A percentile compares a stretch with the other conserved stretches of the same genome.
Evolutionary conservation across 73 alveolate genomes (phyloP).

Genomic region (Urostyla sp.): DNA sequence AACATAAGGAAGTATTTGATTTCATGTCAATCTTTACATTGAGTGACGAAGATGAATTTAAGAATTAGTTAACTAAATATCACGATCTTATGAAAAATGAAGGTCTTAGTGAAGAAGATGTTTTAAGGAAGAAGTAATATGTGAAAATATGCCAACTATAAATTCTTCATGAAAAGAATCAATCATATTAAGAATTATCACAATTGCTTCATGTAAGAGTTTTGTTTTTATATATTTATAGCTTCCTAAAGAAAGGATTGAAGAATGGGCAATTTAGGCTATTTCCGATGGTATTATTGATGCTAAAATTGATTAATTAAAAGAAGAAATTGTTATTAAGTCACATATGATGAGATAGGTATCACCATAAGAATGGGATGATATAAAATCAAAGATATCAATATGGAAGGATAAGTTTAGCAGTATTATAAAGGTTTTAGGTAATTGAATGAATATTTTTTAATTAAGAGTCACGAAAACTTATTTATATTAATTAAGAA

Average conservation of each 20-base stretch:
- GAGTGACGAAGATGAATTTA: constrained; percentile 39
- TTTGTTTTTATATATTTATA: not conserved
- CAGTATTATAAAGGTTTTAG: not conserved
- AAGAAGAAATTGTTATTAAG: constrained; percentile 50
- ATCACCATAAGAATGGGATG: too few species aligned
- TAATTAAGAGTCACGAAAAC: too few species aligned
- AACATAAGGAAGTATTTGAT: constrained; percentile 29
- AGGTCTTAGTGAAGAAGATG: not conserved
- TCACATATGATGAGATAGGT: constrained; percentile 16
- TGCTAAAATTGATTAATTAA: constrained; percentile 54
- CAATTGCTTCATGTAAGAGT: constrained; percentile 9
- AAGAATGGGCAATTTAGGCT: constrained; percentile 66
- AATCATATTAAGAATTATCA: constrained; percentile 32
- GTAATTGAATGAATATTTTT: not conserved
- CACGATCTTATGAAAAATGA: not conserved
- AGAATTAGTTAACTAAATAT: constrained; percentile 4
- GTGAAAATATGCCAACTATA: constrained; percentile 45
- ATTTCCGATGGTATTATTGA: constrained; percentile 52
- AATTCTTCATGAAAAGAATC: constrained; percentile 23
- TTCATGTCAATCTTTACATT: constrained; percentile 45
- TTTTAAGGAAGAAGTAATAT: constrained; percentile 50
- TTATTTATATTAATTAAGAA: not conserved
- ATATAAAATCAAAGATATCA: constrained; percentile 27
- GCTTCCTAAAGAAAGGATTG: constrained; percentile 49
- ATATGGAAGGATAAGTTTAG: constrained; percentile 50